Evolutionary conservation across 805 yeast species (phyloP), one percentile per base, ranked within the genome.

Genomic region (Candida ficus): DNA sequence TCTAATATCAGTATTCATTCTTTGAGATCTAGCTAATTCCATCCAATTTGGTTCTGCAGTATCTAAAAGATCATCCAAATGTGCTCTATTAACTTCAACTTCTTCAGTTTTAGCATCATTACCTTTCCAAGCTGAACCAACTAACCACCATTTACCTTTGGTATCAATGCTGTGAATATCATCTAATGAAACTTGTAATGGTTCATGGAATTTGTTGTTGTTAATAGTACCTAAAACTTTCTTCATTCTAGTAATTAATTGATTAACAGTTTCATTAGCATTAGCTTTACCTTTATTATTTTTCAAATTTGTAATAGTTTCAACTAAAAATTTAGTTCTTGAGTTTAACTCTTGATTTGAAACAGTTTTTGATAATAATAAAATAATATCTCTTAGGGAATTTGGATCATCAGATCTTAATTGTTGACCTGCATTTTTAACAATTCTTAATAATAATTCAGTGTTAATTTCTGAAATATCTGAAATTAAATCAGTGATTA

Each of bases 91-190:
- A 3, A 43, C 52, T 3, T 51, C 49, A 18, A 55, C 60, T 21
- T 58, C 53, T 17, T 50, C 46, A 5, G 51, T 30, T 3, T 29
- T 25, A 7, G 17, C 41, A 20, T 63, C 69, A 41, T 68, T 64
- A 3, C 96, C 96, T 54, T 79, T 86, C 96, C 97, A 93, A 0
- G 99, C 96, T 1, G 98, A 86, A 37, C 99, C 99, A 23, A 93
- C 91, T 25, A 93, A 69, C 99, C 99, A 93, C 99, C 99, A 93
- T 62, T 91, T 93, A 42, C 99, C 99, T 48, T 79, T 78, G 1
- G 82, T 76, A 12, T 82, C 85, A 19, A 87, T 72, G 45, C 76
- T 78, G 36, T 75, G 78, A 42, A 93, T 88, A 64, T 93, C 99
- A 34, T 78, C 80, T 17, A 91, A 66, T 3, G 86, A 67, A 0